Conservation (phyloP, 495 filamentous ascomycete species). For the Pseudoneurospora amorphoporcata region DNA sequence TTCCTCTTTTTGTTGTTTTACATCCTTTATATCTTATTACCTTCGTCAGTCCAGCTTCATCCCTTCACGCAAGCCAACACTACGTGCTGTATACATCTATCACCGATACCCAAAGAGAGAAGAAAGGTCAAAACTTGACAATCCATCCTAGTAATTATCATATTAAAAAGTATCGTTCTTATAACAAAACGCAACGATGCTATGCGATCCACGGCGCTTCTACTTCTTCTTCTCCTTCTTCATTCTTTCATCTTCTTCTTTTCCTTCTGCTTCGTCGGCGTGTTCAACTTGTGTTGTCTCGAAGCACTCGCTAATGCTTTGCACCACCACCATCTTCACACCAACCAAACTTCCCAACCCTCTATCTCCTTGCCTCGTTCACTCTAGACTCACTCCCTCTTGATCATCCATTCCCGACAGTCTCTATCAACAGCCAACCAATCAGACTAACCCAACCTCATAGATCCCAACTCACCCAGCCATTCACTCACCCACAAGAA, state of each 20-base stretch:
- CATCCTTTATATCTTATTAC: too few relatives aligned
- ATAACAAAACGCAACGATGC: neutral
- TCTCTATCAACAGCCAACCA: neutral
- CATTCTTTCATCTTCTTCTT: too few relatives aligned
- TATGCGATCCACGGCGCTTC: neutral
- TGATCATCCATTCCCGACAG: neutral
- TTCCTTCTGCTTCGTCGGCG: neutral
- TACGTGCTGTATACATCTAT: too few relatives aligned
- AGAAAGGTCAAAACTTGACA: neutral
- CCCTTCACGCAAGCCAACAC: too few relatives aligned
- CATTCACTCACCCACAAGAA: neutral
- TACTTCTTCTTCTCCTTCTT: neutral
- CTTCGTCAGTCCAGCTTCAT: too few relatives aligned
- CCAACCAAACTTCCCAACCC: neutral
- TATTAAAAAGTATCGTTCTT: neutral
- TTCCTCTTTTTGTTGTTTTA: too few relatives aligned
- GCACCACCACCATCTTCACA: neutral
- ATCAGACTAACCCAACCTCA: neutral
- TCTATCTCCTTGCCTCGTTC: neutral
- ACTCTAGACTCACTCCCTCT: neutral
- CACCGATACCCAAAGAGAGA: neutral
- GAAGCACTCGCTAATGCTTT: neutral
- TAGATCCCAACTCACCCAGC: neutral
- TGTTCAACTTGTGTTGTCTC: neutral
- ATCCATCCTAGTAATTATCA: neutral